Conservation (phyloP, 352 stramenopile species). For the Peronospora farinosa region DNA sequence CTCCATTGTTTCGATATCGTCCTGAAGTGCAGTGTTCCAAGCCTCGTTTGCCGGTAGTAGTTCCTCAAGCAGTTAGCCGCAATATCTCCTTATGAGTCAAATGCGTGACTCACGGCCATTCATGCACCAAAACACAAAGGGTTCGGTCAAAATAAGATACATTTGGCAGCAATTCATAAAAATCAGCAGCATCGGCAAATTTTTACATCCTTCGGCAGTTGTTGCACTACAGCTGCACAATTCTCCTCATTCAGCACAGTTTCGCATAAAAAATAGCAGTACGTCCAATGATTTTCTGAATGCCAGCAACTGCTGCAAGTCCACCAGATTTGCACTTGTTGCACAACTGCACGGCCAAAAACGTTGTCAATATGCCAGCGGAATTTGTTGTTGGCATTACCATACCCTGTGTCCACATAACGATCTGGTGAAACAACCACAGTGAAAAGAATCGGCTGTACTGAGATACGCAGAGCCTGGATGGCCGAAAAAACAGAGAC, state of each 20-base stretch:
- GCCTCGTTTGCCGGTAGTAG: constrained; percentile 45
- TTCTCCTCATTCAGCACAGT: constrained; percentile 73
- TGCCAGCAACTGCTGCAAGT: constrained; percentile 53
- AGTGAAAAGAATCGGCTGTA: no score
- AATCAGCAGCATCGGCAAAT: neutral
- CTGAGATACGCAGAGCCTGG: constrained; percentile 54
- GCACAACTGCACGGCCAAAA: constrained; percentile 76
- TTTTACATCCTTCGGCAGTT: constrained; percentile 67
- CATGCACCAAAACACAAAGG: constrained; percentile 1
- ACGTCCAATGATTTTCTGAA: constrained; percentile 86
- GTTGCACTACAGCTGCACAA: constrained; percentile 65
- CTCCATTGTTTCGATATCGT: constrained; percentile 51
- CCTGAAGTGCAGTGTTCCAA: constrained; percentile 46
- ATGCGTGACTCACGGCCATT: constrained; percentile 68
- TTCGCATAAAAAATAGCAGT: constrained; percentile 64
- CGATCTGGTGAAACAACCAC: no score
- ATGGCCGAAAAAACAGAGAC: constrained; percentile 65
- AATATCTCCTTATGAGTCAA: constrained; percentile 84
- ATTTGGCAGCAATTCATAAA: neutral
- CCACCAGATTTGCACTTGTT: constrained; percentile 63
- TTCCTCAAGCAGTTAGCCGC: constrained; percentile 55
- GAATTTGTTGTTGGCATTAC: constrained; percentile 66
- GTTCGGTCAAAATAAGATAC: constrained; percentile 8
- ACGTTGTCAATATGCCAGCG: constrained; percentile 82
- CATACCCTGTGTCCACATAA: constrained; percentile 72